Conservation (phyloP, 2,329 filamentous ascomycete species). For the Camillea tinctor region DNA sequence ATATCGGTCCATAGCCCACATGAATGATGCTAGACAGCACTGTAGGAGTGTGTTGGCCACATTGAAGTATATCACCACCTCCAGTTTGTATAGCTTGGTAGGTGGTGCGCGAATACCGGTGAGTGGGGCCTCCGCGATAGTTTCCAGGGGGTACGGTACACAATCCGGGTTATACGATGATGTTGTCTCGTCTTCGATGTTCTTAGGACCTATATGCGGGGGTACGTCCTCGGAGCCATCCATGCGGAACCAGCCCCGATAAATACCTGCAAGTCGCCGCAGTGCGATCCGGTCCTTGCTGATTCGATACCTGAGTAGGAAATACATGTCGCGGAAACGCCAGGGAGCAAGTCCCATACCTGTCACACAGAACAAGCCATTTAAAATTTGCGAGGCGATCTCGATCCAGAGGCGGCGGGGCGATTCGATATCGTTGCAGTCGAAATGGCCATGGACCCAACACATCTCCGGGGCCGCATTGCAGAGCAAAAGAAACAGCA, state of each 20-base stretch:
- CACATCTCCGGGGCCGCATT: slow-evolving; percentile 76
- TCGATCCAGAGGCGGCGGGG: slow-evolving; percentile 84
- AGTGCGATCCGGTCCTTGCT: slow-evolving; percentile 54
- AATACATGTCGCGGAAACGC: slow-evolving; percentile 79
- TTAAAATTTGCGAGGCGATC: slow-evolving; percentile 78
- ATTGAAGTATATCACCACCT: slow-evolving; percentile 77
- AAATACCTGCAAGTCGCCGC: slow-evolving; percentile 69
- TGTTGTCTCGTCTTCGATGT: slow-evolving; percentile 42
- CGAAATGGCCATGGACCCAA: slow-evolving; percentile 42
- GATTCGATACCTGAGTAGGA: slow-evolving; percentile 64
- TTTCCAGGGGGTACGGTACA: slow-evolving; percentile 63
- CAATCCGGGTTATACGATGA: slow-evolving; percentile 39
- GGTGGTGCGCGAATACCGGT: slow-evolving; percentile 69
- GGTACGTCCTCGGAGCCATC: slow-evolving; percentile 62
- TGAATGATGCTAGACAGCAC: slow-evolving; percentile 69
- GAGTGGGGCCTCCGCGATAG: slow-evolving; percentile 65
- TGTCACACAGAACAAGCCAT: slow-evolving; percentile 82
- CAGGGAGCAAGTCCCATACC: slow-evolving; percentile 82
- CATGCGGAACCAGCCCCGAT: slow-evolving; percentile 74
- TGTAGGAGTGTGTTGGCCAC: slow-evolving; percentile 79
- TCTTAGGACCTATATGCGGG: slow-evolving; percentile 50
- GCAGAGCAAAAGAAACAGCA: slow-evolving; percentile 83
- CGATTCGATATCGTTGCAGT: slow-evolving; percentile 71
- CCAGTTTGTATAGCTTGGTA: slow-evolving; percentile 72
- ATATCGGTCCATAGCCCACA: slow-evolving; percentile 78